phyloP scores from a whole-genome alignment of 495 filamentous ascomycete species.

The Xylaria flabelliformis region DNA sequence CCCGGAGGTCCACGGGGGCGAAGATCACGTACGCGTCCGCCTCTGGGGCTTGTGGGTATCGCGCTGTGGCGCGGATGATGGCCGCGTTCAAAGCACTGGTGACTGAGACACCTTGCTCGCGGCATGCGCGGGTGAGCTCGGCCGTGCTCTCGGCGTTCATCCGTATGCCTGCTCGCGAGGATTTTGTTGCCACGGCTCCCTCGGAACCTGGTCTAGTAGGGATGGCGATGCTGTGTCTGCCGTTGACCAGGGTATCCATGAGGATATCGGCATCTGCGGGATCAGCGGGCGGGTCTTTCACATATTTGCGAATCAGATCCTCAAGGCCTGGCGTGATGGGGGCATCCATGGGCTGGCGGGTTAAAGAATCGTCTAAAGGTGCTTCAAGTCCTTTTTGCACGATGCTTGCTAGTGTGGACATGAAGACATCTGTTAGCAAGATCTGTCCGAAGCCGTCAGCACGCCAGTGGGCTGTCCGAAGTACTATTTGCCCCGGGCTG shows the following conservation, averaged over 20 bases:
- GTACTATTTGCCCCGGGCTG: slow-evolving; percentile 24
- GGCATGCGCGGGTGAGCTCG: slow-evolving; percentile 21
- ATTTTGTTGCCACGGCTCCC: background rate
- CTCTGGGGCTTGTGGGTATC: slow-evolving; percentile 20
- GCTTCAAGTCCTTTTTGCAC: background rate
- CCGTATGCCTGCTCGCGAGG: background rate
- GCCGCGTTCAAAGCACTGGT: slow-evolving; percentile 35
- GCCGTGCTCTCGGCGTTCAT: slow-evolving; percentile 3
- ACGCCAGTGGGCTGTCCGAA: slow-evolving; percentile 39
- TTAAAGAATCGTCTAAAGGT: background rate
- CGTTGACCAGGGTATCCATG: slow-evolving; percentile 3
- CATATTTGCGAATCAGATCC: background rate
- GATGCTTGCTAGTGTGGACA: slow-evolving; percentile 20
- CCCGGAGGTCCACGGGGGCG: slow-evolving; percentile 33
- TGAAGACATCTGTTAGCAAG: slow-evolving; percentile 32
- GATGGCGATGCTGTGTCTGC: slow-evolving; percentile 26
- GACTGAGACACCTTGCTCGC: slow-evolving; percentile 20
- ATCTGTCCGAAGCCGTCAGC: slow-evolving; percentile 37
- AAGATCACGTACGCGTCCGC: slow-evolving; percentile 28
- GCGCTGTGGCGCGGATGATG: slow-evolving; percentile 29
- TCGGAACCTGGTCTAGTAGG: slow-evolving; percentile 13
- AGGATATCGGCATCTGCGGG: slow-evolving; percentile 14
- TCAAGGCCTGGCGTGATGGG: slow-evolving; percentile 19
- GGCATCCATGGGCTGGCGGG: background rate
- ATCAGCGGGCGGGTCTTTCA: background rate